Conservation (phyloP, 257 asterid genomes). For the Apocynum venetum region DNA sequence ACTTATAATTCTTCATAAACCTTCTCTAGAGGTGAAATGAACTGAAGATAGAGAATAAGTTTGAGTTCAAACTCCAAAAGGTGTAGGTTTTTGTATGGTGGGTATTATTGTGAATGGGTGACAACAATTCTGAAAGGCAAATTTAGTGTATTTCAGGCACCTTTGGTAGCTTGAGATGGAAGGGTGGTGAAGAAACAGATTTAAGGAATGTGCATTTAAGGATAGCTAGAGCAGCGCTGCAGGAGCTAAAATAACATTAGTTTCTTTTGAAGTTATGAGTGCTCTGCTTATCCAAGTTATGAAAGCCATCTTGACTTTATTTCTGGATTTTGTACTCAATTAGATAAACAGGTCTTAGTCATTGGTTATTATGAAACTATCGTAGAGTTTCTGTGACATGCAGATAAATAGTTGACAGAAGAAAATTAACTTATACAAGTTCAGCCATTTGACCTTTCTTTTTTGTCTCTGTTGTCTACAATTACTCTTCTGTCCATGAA, state of each 20-base stretch:
- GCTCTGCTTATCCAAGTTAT: neutral
- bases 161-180: neutral
- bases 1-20: too few species aligned
- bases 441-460: neutral
- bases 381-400: neutral
- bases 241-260: neutral
- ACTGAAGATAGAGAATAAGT: neutral
- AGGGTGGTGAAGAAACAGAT: neutral
- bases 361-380: neutral
- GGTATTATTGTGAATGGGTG: neutral
- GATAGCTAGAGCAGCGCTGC: neutral
- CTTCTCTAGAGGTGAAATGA: neutral
- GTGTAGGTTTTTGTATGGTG: neutral
- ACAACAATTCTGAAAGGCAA: neutral
- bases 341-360: neutral
- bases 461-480: neutral
- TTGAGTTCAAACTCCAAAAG: neutral
- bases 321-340: neutral
- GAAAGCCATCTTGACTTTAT: neutral
- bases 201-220: neutral
- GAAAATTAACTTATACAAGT: neutral
- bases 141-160: neutral
- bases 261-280: neutral
- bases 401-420: neutral
- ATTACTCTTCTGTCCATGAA: neutral